Evolutionary conservation across 1,284 basidiomycete genomes (phyloP).

Genomic region (Leccinum huronense): DNA sequence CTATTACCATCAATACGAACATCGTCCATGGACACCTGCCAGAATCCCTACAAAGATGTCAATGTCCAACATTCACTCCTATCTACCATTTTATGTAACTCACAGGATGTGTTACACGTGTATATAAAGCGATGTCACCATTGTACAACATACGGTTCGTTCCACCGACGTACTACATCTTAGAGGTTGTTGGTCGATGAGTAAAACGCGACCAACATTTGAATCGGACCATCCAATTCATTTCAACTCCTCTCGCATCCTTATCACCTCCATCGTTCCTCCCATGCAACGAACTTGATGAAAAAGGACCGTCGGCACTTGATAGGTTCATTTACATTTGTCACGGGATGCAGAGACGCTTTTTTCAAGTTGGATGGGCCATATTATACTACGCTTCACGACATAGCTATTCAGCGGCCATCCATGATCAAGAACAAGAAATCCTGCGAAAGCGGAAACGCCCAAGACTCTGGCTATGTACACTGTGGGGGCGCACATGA

Average conservation of each 20-base stretch:
- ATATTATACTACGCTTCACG: conserved; percentile 50
- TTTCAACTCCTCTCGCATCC: conserved; percentile 58
- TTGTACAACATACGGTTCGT: too few relatives aligned
- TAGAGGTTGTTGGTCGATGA: too few relatives aligned
- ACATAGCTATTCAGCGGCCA: conserved; percentile 75
- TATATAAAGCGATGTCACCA: too few relatives aligned
- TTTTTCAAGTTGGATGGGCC: conserved; percentile 58
- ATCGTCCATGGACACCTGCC: too few relatives aligned
- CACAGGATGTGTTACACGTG: too few relatives aligned
- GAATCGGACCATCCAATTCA: conserved; percentile 58
- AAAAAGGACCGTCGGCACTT: conserved; percentile 63
- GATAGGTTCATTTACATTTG: conserved; percentile 85
- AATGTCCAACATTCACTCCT: too few relatives aligned
- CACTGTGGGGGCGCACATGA: too few relatives aligned
- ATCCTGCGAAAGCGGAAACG: conserved; percentile 81
- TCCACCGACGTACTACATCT: too few relatives aligned
- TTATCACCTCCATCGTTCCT: conserved; percentile 68
- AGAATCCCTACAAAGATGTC: too few relatives aligned
- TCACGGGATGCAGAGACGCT: conserved; percentile 74
- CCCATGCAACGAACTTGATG: conserved; percentile 88
- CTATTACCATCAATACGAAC: too few relatives aligned
- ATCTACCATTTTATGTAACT: too few relatives aligned
- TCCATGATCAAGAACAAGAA: conserved; percentile 69
- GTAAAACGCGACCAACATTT: conserved; percentile 44
- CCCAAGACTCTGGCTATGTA: conserved; percentile 64